These are phyloP conservation scores for Dianthus caryophyllus DNA, from an alignment of 148 eudicot species.

Conservation along the genomic window DNA sequence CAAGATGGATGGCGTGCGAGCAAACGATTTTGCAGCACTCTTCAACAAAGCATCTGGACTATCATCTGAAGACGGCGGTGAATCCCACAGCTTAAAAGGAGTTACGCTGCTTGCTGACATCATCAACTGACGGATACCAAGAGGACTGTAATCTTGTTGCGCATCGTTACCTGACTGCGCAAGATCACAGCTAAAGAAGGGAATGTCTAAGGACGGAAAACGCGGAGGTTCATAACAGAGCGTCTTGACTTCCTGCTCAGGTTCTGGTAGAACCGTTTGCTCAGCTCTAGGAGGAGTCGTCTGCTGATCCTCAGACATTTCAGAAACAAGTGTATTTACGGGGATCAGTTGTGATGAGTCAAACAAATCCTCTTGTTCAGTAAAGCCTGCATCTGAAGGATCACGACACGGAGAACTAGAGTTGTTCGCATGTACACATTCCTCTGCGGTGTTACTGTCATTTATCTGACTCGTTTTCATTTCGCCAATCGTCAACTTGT, in stretches of 20 bases:
- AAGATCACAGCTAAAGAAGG: conserved; percentile 92
- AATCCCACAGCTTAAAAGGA: conserved; percentile 82
- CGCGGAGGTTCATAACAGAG: conserved; percentile 87
- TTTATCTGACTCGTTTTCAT: conserved; percentile 30
- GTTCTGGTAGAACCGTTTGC: conserved; percentile 13
- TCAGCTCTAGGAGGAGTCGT: conserved; percentile 29
- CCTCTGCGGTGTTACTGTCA: conserved; percentile 31
- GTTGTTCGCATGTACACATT: conserved; percentile 23
- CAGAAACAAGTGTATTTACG: conserved; percentile 47
- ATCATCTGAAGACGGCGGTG: conserved; percentile 60
- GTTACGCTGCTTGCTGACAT: conserved; percentile 51
- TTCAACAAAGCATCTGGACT: conserved; percentile 76
- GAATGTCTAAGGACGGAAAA: conserved; percentile 81
- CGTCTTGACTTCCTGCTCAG: conserved; percentile 49
- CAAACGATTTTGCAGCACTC: conserved; percentile 83
- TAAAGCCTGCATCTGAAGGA: conserved; percentile 22
- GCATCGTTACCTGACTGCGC: conserved; percentile 58
- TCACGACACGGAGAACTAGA: conserved; percentile 26
- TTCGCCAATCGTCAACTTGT: conserved; percentile 24
- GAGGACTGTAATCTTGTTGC: conserved; percentile 88
- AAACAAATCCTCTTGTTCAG: conserved; percentile 32
- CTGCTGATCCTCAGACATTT: conserved; percentile 31
- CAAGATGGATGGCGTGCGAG: conserved; percentile 80
- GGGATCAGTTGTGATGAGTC: conserved; percentile 39
- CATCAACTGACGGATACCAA: conserved; percentile 81